phyloP scores from a whole-genome alignment of 352 stramenopile genomes.

The Thalassiosira pacifica region DNA sequence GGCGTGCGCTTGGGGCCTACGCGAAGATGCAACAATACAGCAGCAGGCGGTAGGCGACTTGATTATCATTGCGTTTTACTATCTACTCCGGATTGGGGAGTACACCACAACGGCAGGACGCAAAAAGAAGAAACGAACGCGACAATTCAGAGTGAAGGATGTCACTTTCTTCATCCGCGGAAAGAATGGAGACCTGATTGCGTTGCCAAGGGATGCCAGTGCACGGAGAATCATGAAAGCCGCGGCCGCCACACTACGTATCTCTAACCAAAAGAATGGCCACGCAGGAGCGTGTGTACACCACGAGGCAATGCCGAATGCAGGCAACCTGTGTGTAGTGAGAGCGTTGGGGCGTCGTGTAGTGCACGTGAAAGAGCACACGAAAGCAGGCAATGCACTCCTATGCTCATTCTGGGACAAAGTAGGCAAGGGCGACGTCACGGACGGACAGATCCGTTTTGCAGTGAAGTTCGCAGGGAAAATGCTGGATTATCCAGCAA shows the following conservation, averaged over 20 bases:
- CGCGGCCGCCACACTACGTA: background rate
- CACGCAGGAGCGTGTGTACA: background rate
- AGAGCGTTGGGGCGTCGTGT: background rate
- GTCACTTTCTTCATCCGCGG: constrained; percentile 10
- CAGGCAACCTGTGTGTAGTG: no score
- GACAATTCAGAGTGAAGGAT: constrained; percentile 13
- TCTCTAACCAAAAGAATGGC: constrained; percentile 26
- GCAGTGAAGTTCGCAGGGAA: background rate
- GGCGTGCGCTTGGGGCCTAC: background rate
- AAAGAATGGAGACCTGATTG: background rate
- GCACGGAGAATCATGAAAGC: no score
- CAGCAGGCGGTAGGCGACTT: background rate
- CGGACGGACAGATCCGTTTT: no score
- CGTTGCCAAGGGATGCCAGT: no score
- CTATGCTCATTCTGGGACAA: constrained; percentile 5
- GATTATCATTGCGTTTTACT: constrained; percentile 11
- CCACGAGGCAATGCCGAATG: background rate
- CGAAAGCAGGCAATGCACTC: background rate
- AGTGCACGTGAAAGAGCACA: background rate
- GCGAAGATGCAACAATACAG: background rate
- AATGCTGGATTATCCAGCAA: background rate
- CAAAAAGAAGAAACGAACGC: background rate
- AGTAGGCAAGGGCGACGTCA: no score
- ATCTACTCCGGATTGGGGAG: constrained; percentile 1
- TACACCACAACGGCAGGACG: background rate